Evolutionary conservation across 345 rosid species (phyloP).

Genomic region (Populus deltoides): DNA sequence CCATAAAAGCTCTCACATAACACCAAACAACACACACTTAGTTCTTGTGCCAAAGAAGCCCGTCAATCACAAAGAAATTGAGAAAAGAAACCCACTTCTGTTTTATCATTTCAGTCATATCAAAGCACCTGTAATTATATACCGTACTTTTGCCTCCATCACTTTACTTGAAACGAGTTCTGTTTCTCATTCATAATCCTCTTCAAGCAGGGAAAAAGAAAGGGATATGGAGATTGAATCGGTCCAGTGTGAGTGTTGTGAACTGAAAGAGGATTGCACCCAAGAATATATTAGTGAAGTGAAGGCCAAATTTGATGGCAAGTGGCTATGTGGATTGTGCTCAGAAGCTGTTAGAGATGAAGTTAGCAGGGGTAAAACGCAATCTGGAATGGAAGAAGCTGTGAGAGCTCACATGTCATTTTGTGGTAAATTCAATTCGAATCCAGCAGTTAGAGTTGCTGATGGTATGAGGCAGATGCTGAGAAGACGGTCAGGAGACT

Average conservation of each 20-base stretch:
- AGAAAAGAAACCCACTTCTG: slow-evolving; percentile 18
- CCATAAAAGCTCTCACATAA: slow-evolving; percentile 35
- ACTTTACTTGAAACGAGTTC: not conserved
- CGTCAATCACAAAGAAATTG: slow-evolving; percentile 9
- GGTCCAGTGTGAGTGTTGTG: slow-evolving; percentile 84
- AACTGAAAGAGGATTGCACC: slow-evolving; percentile 88
- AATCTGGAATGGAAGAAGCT: slow-evolving; percentile 67
- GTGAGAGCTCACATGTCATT: slow-evolving; percentile 86
- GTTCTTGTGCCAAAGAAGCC: slow-evolving; percentile 19
- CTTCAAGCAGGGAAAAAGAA: not conserved
- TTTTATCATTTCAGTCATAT: slow-evolving; percentile 25
- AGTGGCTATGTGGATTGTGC: slow-evolving; percentile 97
- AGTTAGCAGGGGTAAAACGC: slow-evolving; percentile 46
- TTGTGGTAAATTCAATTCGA: slow-evolving; percentile 76
- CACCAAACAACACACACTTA: slow-evolving; percentile 12
- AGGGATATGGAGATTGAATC: slow-evolving; percentile 75
- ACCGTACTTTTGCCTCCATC: not conserved
- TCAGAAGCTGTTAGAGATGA: slow-evolving; percentile 91
- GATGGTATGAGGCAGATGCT: slow-evolving; percentile 97
- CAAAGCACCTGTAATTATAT: slow-evolving; percentile 8
- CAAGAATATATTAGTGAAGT: slow-evolving; percentile 67
- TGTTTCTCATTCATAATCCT: not conserved
- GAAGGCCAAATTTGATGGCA: slow-evolving; percentile 73
- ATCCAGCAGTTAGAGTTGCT: slow-evolving; percentile 88
- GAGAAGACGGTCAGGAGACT: slow-evolving; percentile 70